Evolutionary conservation across 306 rosid genomes (phyloP), one percentile per base, ranked within the genome.

Genomic region (Citrullus amarus): DNA sequence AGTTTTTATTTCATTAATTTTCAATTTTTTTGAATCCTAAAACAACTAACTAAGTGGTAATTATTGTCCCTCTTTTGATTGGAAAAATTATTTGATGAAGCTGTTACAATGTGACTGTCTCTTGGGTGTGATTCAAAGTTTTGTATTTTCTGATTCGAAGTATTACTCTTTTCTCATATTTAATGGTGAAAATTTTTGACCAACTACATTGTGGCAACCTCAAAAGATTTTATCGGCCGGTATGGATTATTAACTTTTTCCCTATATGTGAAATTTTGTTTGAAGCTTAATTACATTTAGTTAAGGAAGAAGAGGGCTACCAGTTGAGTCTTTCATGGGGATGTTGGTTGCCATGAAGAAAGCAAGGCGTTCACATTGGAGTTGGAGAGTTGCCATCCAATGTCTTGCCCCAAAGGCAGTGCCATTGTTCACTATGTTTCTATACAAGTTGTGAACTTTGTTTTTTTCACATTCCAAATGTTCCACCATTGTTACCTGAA

Each of bases 271-370:
- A 48, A 48, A 4, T 11, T 48, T 48, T 2, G 1, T 48, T 2
- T 48, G 53, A 48, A 12, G 54, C 13, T 48, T 12, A 48, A 16
- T 48, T 12, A 48, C 28, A 25, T 25, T 25, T 25, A 25, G 12
- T 32, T 32, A 32, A 2, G 54, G 54, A 62, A 5, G 58, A 58
- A 71, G 57, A n/a, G 8, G 9, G 17, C 74, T 54, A 89, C 89
- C 89, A 20, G 84, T 82, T 81, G 99, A 96, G 70, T 92, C 98
- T 87, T 96, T 96, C 91, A 86, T 92, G 30, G 99, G 99, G 76
- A 96, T 96, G 79, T 96, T 96, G 80, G 99, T 96, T 75, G 99
- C 99, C 99, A 96, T 92, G 87, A 79, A 85, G 84, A 87, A 85
- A 53, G 86, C 93, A 1, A 83, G 89, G 44, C 98, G 87, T 79